phyloP scores from a whole-genome alignment of 805 yeast species.

The Myxozyma mucilagina region DNA sequence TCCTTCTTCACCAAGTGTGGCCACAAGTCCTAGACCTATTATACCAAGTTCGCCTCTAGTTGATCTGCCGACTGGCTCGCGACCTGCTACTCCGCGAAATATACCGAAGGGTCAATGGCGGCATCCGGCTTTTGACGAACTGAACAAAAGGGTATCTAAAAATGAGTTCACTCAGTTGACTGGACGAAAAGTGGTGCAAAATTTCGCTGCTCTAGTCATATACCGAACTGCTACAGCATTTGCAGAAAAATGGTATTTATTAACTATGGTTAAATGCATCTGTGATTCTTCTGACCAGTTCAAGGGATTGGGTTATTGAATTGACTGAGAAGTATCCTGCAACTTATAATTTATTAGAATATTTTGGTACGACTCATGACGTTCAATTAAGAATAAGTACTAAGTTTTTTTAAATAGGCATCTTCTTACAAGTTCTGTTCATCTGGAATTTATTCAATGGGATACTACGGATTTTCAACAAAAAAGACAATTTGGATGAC shows the following conservation, averaged over 20 bases:
- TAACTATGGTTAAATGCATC: background rate
- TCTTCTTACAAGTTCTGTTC: conserved; percentile 28
- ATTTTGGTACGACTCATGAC: conserved; percentile 18
- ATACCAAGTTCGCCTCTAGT: background rate
- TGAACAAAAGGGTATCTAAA: conserved; percentile 23
- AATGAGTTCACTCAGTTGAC: conserved; percentile 33
- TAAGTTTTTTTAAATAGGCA: conserved; percentile 14
- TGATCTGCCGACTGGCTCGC: conserved; percentile 16
- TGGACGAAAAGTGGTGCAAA: conserved; percentile 28
- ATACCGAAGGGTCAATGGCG: conserved; percentile 34
- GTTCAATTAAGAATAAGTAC: too few relatives aligned
- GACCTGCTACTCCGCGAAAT: conserved; percentile 18
- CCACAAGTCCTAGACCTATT: background rate
- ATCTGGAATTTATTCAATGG: conserved; percentile 34
- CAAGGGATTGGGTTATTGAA: conserved; percentile 23
- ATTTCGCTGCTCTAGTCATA: conserved; percentile 27
- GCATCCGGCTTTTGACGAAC: conserved; percentile 33
- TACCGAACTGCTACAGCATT: conserved; percentile 12
- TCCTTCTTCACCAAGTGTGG: background rate
- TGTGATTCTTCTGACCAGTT: background rate
- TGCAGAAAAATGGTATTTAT: conserved; percentile 16
- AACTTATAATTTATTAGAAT: conserved; percentile 6
- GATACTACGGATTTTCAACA: conserved; percentile 20
- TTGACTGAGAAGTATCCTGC: conserved; percentile 2
- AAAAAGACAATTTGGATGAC: conserved; percentile 27